Evolutionary conservation across 2,329 filamentous ascomycete genomes (phyloP).

Genomic region (Calonectria crousiana): DNA sequence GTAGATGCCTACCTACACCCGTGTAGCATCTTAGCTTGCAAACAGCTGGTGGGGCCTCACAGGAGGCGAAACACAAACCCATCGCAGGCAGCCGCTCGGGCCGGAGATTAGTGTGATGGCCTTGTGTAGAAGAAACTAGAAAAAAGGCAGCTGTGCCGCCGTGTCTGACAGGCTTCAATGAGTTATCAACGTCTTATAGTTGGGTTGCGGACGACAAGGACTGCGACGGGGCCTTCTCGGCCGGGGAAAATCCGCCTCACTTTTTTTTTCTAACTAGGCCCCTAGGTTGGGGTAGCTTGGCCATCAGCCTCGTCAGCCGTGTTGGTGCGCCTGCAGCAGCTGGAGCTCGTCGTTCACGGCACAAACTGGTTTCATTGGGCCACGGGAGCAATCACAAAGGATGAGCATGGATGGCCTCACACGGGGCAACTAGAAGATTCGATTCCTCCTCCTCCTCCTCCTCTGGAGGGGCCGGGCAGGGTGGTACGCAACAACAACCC

Average conservation of each 20-base stretch:
- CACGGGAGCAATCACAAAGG: background rate
- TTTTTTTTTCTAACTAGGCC: background rate
- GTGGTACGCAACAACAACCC: background rate
- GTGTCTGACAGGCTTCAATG: background rate
- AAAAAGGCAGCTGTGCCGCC: background rate
- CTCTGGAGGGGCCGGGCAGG: background rate
- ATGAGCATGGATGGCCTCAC: constrained; percentile 11
- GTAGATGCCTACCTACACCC: background rate
- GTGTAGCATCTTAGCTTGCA: background rate
- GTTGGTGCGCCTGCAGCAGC: background rate
- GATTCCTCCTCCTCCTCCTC: constrained; percentile 18
- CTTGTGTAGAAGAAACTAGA: background rate
- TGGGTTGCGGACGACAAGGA: background rate
- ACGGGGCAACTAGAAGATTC: constrained; percentile 42
- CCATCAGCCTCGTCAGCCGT: constrained; percentile 1
- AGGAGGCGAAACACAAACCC: background rate
- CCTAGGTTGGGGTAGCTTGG: background rate
- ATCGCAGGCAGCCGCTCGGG: constrained; percentile 5
- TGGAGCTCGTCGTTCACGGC: background rate
- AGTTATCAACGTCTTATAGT: background rate
- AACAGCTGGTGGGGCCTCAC: background rate
- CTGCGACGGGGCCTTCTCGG: background rate
- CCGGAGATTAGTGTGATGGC: background rate
- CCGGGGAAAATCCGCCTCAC: constrained; percentile 4
- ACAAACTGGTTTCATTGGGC: background rate